Evolutionary conservation across 352 stramenopile species (phyloP).

Genomic region (Pythium rishiriense): DNA sequence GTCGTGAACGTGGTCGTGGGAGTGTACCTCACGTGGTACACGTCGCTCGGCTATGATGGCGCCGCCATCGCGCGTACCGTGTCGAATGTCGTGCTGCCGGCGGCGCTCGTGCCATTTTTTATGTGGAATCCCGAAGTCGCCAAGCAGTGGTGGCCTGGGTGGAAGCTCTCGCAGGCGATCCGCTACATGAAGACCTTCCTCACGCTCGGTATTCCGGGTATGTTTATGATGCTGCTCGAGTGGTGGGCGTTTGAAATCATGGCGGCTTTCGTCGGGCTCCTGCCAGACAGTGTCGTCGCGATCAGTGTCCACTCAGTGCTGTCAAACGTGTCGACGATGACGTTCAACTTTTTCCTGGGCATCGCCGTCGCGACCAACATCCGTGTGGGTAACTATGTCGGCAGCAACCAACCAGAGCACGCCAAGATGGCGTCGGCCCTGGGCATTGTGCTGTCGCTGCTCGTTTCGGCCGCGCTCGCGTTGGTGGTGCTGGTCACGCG

Average conservation of each 20-base stretch:
- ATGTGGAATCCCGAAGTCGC: slow-evolving; percentile 34
- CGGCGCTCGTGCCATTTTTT: slow-evolving; percentile 63
- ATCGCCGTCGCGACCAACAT: slow-evolving; percentile 23
- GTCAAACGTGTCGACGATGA: slow-evolving; percentile 58
- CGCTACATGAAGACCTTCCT: slow-evolving; percentile 47
- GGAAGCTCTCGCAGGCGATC: slow-evolving; percentile 27
- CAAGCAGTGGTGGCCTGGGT: slow-evolving; percentile 39
- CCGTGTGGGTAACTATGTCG: slow-evolving; percentile 19
- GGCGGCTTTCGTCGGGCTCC: slow-evolving; percentile 49
- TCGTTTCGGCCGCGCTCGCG: slow-evolving; percentile 36
- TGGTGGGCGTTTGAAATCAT: slow-evolving; percentile 73
- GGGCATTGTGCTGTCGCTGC: slow-evolving; percentile 35
- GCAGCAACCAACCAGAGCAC: slow-evolving; percentile 17
- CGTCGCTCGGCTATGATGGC: slow-evolving; percentile 66
- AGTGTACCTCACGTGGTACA: slow-evolving; percentile 74
- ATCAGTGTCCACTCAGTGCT: slow-evolving; percentile 66
- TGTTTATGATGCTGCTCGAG: slow-evolving; percentile 65
- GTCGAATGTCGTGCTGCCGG: slow-evolving; percentile 47
- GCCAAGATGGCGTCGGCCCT: slow-evolving; percentile 43
- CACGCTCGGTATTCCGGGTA: slow-evolving; percentile 43
- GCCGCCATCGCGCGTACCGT: slow-evolving; percentile 63
- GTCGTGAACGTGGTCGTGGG: slow-evolving; percentile 63
- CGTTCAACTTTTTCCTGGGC: slow-evolving; percentile 63
- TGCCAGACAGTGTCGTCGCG: slow-evolving; percentile 50
- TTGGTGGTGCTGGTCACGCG: slow-evolving; percentile 39